Conservation (phyloP, 73 alveolate species). For the Symbiodinium natans region DNA sequence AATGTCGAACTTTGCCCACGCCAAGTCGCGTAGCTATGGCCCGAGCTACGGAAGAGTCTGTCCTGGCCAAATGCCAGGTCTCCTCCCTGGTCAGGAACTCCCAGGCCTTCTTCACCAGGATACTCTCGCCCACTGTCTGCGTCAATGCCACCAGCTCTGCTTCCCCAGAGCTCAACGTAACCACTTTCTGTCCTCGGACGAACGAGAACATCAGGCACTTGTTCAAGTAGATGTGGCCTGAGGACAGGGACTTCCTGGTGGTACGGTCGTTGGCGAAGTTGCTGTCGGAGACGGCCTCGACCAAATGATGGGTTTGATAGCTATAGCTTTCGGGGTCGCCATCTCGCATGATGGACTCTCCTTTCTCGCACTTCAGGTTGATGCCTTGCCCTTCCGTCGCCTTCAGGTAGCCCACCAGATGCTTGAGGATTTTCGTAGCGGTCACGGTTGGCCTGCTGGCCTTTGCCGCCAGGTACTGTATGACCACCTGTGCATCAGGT, state of each 20-base stretch:
- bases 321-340: neutral
- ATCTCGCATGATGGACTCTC: neutral
- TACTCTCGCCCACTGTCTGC: neutral
- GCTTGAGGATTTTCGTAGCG: neutral
- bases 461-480: neutral
- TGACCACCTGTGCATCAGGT: neutral
- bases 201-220: neutral
- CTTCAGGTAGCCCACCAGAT: neutral
- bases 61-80: no score
- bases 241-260: neutral
- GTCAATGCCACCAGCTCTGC: neutral
- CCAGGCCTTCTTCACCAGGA: neutral
- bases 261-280: neutral
- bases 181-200: neutral
- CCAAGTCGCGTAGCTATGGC: no score
- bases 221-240: neutral
- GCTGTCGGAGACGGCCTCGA: neutral
- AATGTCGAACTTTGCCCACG: no score
- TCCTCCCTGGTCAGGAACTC: neutral
- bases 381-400: neutral
- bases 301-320: neutral
- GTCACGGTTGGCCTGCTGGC: neutral
- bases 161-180: neutral
- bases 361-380: neutral
- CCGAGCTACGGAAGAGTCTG: no score